Conservation (phyloP, 1,284 basidiomycete species). For the Naganishia albida region DNA sequence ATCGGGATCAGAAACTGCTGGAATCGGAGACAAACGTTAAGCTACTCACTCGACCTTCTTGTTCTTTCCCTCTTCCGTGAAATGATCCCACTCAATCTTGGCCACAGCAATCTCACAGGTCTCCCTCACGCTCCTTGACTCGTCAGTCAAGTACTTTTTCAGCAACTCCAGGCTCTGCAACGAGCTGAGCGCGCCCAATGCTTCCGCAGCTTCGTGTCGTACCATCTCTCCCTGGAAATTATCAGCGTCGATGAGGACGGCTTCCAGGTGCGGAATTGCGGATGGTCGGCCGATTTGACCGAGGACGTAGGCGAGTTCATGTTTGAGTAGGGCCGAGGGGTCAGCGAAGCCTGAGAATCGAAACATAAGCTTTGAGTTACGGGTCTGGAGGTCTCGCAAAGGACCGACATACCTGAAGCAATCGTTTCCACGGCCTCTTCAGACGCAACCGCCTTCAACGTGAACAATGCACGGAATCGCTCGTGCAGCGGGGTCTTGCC, state of each 20-base stretch:
- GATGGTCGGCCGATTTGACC: conserved; percentile 79
- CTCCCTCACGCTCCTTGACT: conserved; percentile 81
- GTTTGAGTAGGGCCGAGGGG: conserved; percentile 87
- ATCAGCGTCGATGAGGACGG: conserved; percentile 69
- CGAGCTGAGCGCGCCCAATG: conserved; percentile 90
- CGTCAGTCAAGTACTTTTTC: conserved; percentile 70
- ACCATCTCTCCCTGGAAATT: conserved; percentile 74
- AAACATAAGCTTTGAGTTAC: not conserved
- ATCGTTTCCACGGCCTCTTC: conserved; percentile 79
- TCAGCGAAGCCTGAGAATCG: conserved; percentile 71
- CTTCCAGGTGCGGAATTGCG: conserved; percentile 78
- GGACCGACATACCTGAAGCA: conserved; percentile 65
- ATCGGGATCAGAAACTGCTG: not conserved
- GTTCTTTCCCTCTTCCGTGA: conserved; percentile 53
- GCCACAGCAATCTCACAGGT: conserved; percentile 96
- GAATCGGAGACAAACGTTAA: not conserved
- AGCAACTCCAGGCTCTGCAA: conserved; percentile 69
- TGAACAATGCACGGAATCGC: conserved; percentile 89
- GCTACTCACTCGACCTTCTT: conserved; percentile 47
- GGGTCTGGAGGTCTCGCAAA: not conserved
- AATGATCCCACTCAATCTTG: conserved; percentile 89
- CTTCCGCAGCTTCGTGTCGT: conserved; percentile 97
- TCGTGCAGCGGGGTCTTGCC: conserved; percentile 78
- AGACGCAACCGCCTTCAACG: conserved; percentile 79
- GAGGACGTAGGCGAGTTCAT: conserved; percentile 95